Conservation (phyloP, 2,329 filamentous ascomycete genomes). For the Byssoonygena ceratinophila region DNA sequence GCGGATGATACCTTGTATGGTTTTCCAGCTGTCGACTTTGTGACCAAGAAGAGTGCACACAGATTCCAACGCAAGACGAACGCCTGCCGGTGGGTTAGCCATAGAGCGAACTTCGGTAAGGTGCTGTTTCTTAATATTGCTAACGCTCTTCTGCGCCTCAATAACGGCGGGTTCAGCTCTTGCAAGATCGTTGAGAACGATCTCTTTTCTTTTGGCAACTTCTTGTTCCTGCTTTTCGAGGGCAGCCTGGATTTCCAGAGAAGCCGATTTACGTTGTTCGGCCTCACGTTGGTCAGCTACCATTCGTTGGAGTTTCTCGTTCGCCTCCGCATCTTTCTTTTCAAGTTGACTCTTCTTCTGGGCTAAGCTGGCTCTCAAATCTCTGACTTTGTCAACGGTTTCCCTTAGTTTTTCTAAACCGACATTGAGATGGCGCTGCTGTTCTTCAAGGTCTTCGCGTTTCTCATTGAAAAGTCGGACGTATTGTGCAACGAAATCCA, state of each 20-base stretch:
- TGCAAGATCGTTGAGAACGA: conserved; percentile 78
- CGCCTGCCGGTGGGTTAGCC: conserved; percentile 81
- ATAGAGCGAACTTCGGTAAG: conserved; percentile 96
- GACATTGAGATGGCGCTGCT: conserved; percentile 95
- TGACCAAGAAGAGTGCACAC: conserved; percentile 91
- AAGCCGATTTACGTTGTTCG: conserved; percentile 78
- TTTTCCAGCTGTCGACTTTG: conserved; percentile 83
- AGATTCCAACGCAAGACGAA: conserved; percentile 86
- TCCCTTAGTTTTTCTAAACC: conserved; percentile 94
- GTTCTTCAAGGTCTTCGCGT: conserved; percentile 93
- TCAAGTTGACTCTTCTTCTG: conserved; percentile 92
- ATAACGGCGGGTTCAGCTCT: conserved; percentile 85
- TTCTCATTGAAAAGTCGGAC: conserved; percentile 97
- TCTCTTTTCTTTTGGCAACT: conserved; percentile 69
- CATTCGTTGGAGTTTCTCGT: conserved; percentile 96
- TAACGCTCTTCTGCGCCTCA: conserved; percentile 90
- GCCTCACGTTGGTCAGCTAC: conserved; percentile 90
- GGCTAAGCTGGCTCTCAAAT: conserved; percentile 78
- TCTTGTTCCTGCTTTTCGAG: conserved; percentile 83
- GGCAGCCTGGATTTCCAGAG: conserved; percentile 75
- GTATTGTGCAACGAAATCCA: conserved; percentile 97
- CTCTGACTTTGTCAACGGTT: conserved; percentile 92
- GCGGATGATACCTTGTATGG: conserved; percentile 76
- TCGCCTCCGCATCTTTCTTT: conserved; percentile 86
- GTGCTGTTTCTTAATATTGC: conserved; percentile 96